Conservation (phyloP, 2,329 filamentous ascomycete genomes). For the Alternaria triticina region DNA sequence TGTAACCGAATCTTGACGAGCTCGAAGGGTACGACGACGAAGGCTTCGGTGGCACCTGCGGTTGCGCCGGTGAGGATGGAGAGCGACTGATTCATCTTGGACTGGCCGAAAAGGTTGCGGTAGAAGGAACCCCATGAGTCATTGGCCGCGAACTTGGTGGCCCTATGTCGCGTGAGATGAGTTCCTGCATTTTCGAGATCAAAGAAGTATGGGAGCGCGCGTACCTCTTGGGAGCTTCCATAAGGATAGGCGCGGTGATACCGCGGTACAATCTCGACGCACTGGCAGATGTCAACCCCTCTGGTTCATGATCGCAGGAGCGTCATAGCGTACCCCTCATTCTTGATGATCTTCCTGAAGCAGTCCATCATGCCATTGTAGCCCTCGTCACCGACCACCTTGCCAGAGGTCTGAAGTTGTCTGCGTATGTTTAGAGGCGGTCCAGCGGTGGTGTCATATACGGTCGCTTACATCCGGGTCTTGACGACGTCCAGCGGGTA, state of each 20-base stretch:
- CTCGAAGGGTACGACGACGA: slow-evolving; percentile 98
- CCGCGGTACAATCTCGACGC: slow-evolving; percentile 92
- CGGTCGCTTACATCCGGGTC: slow-evolving; percentile 80
- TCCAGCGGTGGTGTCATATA: slow-evolving; percentile 3
- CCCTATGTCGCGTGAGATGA: slow-evolving; percentile 56
- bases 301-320: neutral
- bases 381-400: slow-evolving; percentile 73
- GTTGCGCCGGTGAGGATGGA: slow-evolving; percentile 93
- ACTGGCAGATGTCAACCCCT: slow-evolving; percentile 53
- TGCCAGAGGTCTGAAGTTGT: slow-evolving; percentile 79
- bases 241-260: slow-evolving; percentile 93
- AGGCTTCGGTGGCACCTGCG: slow-evolving; percentile 92
- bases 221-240: slow-evolving; percentile 89
- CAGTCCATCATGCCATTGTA: slow-evolving; percentile 99
- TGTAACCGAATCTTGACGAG: slow-evolving; percentile 98
- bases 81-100: slow-evolving; percentile 89
- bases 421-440: slow-evolving; percentile 56
- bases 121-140: slow-evolving; percentile 98
- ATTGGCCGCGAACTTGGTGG: slow-evolving; percentile 98
- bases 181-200: neutral
- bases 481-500: slow-evolving; percentile 99
- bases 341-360: slow-evolving; percentile 94
- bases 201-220: neutral
- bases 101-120: slow-evolving; percentile 80
- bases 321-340: slow-evolving; percentile 76